Evolutionary conservation across 805 yeast species (phyloP).

Genomic region (Candida tammaniensis): DNA sequence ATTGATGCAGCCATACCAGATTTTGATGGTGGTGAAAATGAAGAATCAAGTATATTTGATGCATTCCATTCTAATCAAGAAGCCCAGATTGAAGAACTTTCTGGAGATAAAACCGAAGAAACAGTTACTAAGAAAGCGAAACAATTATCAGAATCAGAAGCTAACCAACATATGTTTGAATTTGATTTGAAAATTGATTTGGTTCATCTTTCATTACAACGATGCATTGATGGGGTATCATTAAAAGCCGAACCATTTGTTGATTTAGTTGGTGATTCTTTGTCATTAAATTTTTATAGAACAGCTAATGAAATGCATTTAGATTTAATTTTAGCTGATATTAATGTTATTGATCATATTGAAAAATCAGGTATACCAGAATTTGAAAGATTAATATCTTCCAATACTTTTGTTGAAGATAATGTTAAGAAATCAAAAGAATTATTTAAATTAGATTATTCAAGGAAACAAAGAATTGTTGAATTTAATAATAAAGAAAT

Average conservation of each 20-base stretch:
- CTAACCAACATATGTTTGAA: conserved; percentile 64
- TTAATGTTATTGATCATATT: conserved; percentile 73
- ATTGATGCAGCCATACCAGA: conserved; percentile 67
- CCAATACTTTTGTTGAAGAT: conserved; percentile 43
- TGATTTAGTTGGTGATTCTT: conserved; percentile 66
- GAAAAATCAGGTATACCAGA: conserved; percentile 61
- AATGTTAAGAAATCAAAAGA: conserved; percentile 25
- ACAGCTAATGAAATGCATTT: conserved; percentile 63
- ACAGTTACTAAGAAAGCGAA: conserved; percentile 1
- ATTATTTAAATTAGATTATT: conserved; percentile 58
- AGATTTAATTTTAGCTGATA: conserved; percentile 59
- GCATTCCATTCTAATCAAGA: conserved; percentile 23
- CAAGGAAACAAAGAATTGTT: conserved; percentile 58
- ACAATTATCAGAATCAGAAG: conserved; percentile 16
- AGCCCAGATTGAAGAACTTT: conserved; percentile 19
- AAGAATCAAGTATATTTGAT: conserved; percentile 32
- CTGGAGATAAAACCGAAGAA: conserved; percentile 5
- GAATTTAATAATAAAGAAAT: conserved; percentile 50
- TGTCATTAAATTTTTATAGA: conserved; percentile 58
- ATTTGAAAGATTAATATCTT: conserved; percentile 66
- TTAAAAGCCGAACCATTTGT: conserved; percentile 66
- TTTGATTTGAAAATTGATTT: conserved; percentile 65
- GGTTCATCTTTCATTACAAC: conserved; percentile 58
- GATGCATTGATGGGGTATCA: conserved; percentile 63
- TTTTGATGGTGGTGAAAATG: conserved; percentile 31